Conservation (phyloP, 2,329 filamentous ascomycete genomes). For the Ophiostoma sp. region DNA sequence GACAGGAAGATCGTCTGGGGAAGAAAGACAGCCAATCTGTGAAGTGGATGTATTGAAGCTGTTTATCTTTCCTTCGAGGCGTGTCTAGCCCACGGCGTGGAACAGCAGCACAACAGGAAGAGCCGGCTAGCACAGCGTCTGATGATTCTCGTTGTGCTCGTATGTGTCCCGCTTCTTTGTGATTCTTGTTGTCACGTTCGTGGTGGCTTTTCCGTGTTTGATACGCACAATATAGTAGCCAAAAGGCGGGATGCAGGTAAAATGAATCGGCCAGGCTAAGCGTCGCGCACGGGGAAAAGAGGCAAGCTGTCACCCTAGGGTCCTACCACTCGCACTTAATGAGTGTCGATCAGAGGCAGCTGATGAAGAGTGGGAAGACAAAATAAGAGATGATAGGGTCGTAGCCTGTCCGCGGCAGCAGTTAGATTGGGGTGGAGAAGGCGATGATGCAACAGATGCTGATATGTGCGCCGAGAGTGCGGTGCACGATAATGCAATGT, state of each 20-base stretch:
- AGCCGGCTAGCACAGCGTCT: conserved; percentile 15
- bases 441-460: background rate
- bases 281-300: background rate
- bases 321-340: background rate
- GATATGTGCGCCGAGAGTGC: background rate
- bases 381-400: background rate
- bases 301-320: background rate
- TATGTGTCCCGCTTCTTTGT: background rate
- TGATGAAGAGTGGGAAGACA: background rate
- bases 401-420: background rate
- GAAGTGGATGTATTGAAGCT: background rate
- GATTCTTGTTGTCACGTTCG: background rate
- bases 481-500: background rate
- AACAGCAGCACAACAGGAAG: conserved; percentile 2
- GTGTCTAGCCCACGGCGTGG: background rate
- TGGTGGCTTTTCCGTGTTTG: background rate
- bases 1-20: background rate
- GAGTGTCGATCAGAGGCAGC: background rate
- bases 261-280: no score
- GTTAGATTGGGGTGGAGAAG: background rate
- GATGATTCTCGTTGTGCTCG: conserved; percentile 15
- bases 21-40: background rate
- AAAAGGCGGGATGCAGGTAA: background rate
- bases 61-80: conserved; percentile 2
- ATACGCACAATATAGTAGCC: background rate